Evolutionary conservation across 345 rosid genomes (phyloP), one percentile per base, ranked within the genome.

Genomic region (Pistacia vera): DNA sequence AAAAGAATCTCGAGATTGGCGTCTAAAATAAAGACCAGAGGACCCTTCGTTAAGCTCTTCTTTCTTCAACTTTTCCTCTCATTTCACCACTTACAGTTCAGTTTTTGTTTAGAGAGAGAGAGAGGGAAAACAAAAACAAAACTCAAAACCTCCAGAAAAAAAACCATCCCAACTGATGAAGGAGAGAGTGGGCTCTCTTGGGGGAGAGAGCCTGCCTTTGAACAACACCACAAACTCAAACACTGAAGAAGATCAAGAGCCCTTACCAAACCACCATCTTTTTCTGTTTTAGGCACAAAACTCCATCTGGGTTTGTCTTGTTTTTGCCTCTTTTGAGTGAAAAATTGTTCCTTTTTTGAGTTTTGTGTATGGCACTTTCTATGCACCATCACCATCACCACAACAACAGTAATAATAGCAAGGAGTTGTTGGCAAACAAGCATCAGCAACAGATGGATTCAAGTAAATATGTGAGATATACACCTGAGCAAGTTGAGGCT

Each of bases 401-500:
- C 55, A 51, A 51, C 55, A 12, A 11, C 12, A 51, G 4, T 14
- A 51, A 51, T 14, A 51, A 12, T 80, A 81, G 44, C 59, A 51
- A 18, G 79, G 81, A 68, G 70, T 83, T 81, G 57, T 78, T 63
- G 17, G 52, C 66, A 58, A 79, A 58, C 49, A 72, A 67, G 71
- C 83, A 41, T 41, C 46, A 41, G 46, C 46, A 41, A 41, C 46
- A 84, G 79, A 86, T 89, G 95, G 95, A 91, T 74, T 25, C 74
- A 22, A 83, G 88, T 80, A 91, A 91, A 83, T 91, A 91, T 63
- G 93, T 91, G 76, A 81, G 93, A 79, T 91, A 89, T 68, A 89
- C 91, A 55, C 91, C 95, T 52, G 93, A 89, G 84, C 95, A 91
- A 75, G 95, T 89, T 30, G 95, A 91, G 77, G 93, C 95, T 72